phyloP scores from a whole-genome alignment of 2,329 filamentous ascomycete species.

The Knufia petricola region DNA sequence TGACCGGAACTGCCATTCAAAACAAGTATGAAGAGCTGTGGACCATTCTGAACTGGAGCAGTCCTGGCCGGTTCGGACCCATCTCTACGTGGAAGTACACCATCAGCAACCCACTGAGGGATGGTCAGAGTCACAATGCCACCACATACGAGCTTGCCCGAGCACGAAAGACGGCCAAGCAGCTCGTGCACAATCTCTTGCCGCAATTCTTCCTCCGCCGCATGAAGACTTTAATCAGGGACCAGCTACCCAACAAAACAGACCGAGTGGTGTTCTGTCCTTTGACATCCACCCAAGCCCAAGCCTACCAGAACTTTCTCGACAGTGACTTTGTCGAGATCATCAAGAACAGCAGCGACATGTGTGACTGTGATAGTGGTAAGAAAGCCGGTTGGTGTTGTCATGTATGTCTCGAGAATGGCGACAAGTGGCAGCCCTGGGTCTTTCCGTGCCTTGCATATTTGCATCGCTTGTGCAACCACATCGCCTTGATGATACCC shows the following conservation, averaged over 20 bases:
- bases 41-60: constrained; percentile 93
- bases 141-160: constrained; percentile 71
- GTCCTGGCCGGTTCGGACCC: constrained; percentile 63
- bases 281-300: constrained; percentile 67
- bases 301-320: constrained; percentile 77
- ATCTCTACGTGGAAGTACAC: constrained; percentile 66
- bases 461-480: constrained; percentile 82
- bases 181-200: constrained; percentile 76
- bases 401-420: constrained; percentile 48
- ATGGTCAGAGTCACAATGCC: constrained; percentile 88
- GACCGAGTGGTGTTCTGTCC: constrained; percentile 94
- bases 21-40: constrained; percentile 97
- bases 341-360: constrained; percentile 58
- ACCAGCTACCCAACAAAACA: constrained; percentile 89
- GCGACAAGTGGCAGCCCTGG: constrained; percentile 57
- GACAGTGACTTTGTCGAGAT: constrained; percentile 58
- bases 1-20: constrained; percentile 93
- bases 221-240: constrained; percentile 84
- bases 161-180: constrained; percentile 70
- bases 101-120: constrained; percentile 68
- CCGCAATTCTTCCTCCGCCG: constrained; percentile 84
- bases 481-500: constrained; percentile 81
- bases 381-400: constrained; percentile 79
- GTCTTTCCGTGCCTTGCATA: constrained; percentile 79
- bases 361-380: constrained; percentile 59